phyloP scores from a whole-genome alignment of 2,329 filamentous ascomycete species.

The Fusarium lyarnte region DNA sequence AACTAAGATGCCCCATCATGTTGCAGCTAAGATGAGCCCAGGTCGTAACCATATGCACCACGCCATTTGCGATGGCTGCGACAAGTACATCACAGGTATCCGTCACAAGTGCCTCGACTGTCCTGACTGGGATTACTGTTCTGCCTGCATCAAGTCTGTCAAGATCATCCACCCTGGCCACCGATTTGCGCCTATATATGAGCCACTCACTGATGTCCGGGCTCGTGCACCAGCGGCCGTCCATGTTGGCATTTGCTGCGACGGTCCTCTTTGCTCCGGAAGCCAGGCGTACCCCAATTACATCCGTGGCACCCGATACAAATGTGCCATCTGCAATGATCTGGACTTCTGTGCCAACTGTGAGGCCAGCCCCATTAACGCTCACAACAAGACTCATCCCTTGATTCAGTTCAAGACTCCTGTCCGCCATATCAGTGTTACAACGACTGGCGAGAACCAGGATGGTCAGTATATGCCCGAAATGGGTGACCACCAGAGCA shows the following conservation, averaged over 20 bases:
- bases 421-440: conserved; percentile 87
- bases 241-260: conserved; percentile 91
- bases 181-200: conserved; percentile 89
- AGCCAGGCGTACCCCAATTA: conserved; percentile 67
- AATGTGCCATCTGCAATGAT: conserved; percentile 96
- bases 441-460: conserved; percentile 81
- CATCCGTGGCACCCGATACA: conserved; percentile 90
- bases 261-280: conserved; percentile 85
- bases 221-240: conserved; percentile 51
- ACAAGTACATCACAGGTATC: conserved; percentile 85
- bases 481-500: conserved; percentile 72
- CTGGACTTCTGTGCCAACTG: conserved; percentile 95
- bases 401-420: conserved; percentile 97
- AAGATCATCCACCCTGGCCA: conserved; percentile 79
- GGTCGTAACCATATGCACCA: conserved; percentile 85
- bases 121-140: conserved; percentile 97
- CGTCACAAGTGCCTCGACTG: conserved; percentile 97
- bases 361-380: conserved; percentile 85
- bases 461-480: conserved; percentile 70
- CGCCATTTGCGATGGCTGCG: conserved; percentile 94
- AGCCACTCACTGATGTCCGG: conserved; percentile 61
- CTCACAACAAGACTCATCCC: conserved; percentile 95
- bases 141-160: conserved; percentile 75
- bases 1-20: conserved; percentile 67
- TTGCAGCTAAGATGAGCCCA: conserved; percentile 75